phyloP scores from a whole-genome alignment of 345 rosid genomes.

The Citrus maxima region DNA sequence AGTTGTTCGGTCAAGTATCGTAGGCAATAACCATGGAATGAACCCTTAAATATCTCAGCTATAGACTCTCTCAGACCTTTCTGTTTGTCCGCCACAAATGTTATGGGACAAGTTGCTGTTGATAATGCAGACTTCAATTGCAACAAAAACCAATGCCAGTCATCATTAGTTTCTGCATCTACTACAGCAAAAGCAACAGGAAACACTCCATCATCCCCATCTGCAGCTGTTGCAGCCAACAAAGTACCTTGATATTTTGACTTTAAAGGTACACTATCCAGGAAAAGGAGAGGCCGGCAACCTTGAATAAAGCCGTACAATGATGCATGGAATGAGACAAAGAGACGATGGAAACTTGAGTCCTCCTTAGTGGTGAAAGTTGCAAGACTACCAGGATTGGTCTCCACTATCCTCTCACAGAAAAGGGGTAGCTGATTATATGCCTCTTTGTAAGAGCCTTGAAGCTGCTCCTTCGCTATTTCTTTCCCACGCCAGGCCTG shows the following conservation, averaged over 20 bases:
- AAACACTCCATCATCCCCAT: constrained; percentile 75
- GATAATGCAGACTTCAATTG: constrained; percentile 68
- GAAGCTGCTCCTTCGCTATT: constrained; percentile 94
- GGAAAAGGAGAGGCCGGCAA: constrained; percentile 90
- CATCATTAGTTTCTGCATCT: constrained; percentile 71
- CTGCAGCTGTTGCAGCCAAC: constrained; percentile 83
- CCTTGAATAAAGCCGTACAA: constrained; percentile 71
- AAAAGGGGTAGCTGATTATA: constrained; percentile 72
- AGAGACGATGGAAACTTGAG: constrained; percentile 90
- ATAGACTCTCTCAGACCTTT: constrained; percentile 75
- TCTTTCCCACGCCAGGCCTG: constrained; percentile 99
- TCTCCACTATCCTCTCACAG: constrained; percentile 83
- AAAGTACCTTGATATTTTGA: constrained; percentile 90
- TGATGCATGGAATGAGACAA: constrained; percentile 83
- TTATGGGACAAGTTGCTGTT: constrained; percentile 50
- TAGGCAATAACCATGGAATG: constrained; percentile 75
- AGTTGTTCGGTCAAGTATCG: constrained; percentile 70
- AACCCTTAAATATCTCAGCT: constrained; percentile 54
- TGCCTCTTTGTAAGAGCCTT: constrained; percentile 89
- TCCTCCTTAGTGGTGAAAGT: constrained; percentile 84
- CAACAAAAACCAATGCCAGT: constrained; percentile 93
- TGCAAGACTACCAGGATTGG: constrained; percentile 85
- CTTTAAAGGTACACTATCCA: constrained; percentile 73
- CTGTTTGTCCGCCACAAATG: constrained; percentile 79
- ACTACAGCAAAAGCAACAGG: constrained; percentile 87